phyloP scores from a whole-genome alignment of 371 early-diverging fungal species.

The Mortierella sp. region DNA sequence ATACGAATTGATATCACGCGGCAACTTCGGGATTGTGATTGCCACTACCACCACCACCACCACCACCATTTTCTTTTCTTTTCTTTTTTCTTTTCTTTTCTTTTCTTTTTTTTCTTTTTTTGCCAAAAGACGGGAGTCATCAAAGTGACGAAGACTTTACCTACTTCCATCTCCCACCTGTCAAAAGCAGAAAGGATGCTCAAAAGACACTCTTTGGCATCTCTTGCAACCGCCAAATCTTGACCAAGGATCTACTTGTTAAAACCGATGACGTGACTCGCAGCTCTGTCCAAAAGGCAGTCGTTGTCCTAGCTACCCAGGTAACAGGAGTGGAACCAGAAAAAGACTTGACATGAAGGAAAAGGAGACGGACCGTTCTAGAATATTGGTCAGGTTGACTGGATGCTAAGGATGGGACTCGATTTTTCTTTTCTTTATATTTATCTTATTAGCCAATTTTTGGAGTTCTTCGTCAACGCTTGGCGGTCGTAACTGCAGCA shows the following conservation, averaged over 20 bases:
- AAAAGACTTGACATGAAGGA: constrained; percentile 1
- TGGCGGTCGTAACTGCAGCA: constrained; percentile 81
- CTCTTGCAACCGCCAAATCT: constrained; percentile 87
- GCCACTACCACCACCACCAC: no score
- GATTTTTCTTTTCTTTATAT: neutral
- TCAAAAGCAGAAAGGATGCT: constrained; percentile 70
- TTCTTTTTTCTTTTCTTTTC: no score
- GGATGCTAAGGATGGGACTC: neutral
- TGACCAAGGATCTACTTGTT: constrained; percentile 71
- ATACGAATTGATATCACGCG: no score
- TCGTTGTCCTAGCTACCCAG: constrained; percentile 79
- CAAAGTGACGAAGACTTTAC: constrained; percentile 86
- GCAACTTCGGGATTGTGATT: no score
- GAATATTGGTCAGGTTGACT: neutral
- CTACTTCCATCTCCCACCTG: constrained; percentile 87
- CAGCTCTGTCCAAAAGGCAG: constrained; percentile 85
- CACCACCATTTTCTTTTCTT: no score
- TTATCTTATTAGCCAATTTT: constrained; percentile 68
- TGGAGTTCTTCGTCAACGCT: constrained; percentile 76
- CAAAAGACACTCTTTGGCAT: constrained; percentile 82
- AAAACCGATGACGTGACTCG: constrained; percentile 83
- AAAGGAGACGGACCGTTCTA: constrained; percentile 6
- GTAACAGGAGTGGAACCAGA: constrained; percentile 42
- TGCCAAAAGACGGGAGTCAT: constrained; percentile 78
- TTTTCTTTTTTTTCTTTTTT: no score